A percentile compares a stretch with the other conserved stretches of the same genome.
phyloP scores from a whole-genome alignment of 768 basidiomycete species.

The Hypholoma fasciculare region DNA sequence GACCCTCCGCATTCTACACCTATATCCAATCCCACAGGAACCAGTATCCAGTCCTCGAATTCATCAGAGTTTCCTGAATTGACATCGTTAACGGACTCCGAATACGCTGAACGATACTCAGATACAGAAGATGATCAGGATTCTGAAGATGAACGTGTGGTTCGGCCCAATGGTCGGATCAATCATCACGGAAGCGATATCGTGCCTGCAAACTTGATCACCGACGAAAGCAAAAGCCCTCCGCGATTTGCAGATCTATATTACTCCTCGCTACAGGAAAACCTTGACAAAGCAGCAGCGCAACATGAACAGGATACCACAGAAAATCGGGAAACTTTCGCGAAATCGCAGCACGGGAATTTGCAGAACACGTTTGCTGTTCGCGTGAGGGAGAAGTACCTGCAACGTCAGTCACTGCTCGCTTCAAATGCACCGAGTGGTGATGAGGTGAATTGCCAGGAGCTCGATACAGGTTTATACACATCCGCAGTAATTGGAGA shows the following conservation, averaged over 20 bases:
- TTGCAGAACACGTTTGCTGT: constrained; percentile 35
- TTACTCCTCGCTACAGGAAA: constrained; percentile 28
- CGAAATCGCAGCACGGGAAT: not conserved
- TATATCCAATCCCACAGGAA: constrained; percentile 1
- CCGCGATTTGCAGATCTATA: constrained; percentile 42
- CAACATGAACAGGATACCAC: not conserved
- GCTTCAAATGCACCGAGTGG: not conserved
- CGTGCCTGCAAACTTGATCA: constrained; percentile 26
- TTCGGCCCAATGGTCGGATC: no score
- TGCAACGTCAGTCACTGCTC: constrained; percentile 7
- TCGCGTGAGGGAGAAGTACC: constrained; percentile 44
- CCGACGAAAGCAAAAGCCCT: constrained; percentile 20
- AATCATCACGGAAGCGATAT: constrained; percentile 7
- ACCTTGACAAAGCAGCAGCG: constrained; percentile 12
- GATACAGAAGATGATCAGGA: not conserved
- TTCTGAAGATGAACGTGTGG: no score
- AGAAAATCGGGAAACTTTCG: not conserved
- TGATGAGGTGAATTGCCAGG: not conserved
- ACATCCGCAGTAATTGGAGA: no score
- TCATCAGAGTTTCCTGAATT: not conserved
- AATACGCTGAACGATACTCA: not conserved
- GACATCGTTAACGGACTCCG: not conserved
- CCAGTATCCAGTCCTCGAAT: not conserved
- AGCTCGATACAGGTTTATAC: no score
- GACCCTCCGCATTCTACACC: constrained; percentile 65